A percentile compares a stretch with the other conserved stretches of the same genome.
Evolutionary conservation across 352 stramenopile genomes (phyloP).

Genomic region (Globisporangium iwayamae): DNA sequence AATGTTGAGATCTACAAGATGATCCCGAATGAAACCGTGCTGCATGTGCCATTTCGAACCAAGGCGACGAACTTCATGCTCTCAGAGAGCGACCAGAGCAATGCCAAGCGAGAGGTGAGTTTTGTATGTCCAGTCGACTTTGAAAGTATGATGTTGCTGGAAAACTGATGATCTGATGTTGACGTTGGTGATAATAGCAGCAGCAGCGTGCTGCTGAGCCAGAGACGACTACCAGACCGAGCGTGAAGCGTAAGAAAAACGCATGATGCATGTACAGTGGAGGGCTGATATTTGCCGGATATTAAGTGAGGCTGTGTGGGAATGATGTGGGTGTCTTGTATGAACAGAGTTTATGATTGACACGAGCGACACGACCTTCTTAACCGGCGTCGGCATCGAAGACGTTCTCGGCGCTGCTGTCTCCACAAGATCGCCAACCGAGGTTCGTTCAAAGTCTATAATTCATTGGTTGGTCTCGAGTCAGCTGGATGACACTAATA

Average conservation of each 20-base stretch:
- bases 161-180: not conserved
- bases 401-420: conserved; percentile 34
- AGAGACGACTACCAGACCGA: not conserved
- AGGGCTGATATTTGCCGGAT: not conserved
- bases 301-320: not conserved
- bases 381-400: conserved; percentile 73
- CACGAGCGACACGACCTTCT: conserved; percentile 62
- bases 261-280: not conserved
- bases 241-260: conserved; percentile 14
- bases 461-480: not conserved
- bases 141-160: not conserved
- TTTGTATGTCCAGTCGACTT: not conserved
- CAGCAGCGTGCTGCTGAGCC: conserved; percentile 1
- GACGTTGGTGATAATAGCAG: not conserved
- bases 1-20: conserved; percentile 83
- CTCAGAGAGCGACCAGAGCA: conserved; percentile 19
- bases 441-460: conserved; percentile 20
- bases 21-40: conserved; percentile 56
- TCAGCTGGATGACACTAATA: too few relatives aligned
- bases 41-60: conserved; percentile 53
- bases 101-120: conserved; percentile 26
- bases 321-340: not conserved
- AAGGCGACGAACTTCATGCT: conserved; percentile 47
- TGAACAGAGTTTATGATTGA: conserved; percentile 25
- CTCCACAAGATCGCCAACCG: conserved; percentile 13